Base-by-base conservation (phyloP, 2,329 filamentous ascomycete species). In the Fusarium sp. region DNA sequence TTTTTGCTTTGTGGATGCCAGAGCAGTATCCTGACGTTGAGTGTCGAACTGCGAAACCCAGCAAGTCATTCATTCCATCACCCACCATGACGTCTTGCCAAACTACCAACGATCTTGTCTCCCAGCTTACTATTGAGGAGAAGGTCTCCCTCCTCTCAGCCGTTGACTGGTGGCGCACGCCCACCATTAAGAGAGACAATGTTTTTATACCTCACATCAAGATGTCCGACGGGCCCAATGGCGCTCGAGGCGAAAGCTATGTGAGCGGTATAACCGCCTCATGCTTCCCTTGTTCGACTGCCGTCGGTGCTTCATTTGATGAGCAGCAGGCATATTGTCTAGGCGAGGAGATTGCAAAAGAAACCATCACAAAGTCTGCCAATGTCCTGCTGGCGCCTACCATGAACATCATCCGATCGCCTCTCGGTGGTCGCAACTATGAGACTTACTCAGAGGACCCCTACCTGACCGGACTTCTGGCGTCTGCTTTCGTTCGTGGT, bases 391-490 rank as follows among this genome's bases (percentile, higher is more conserved):
- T 63, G 2, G 60, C 57, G 0, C 60, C 60, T 0, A 63, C 60
- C 2, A 61, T 63, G 46, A 63, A 63, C 2, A 53, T 63, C 11
- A 63, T 63, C 4, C 24, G 60, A 5, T 63, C 60, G 3, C 60
- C 60, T 3, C 57, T 63, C 1, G 60, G 60, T 8, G 60, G 60
- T 2, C 13, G 60, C 0, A 63, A 62, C 20, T 63, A 63, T 8
- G 60, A 63, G 57, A 63, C 60, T 2, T 63, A 62, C 27, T 62
- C 57, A 4, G 60, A 63, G 5, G 60, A 63, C 10, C 60, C 60
- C 1, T 43, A 47, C 12, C 8, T 63, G 1, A 46, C 40, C 1
- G 60, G 60, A 2, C 43, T 41, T 2, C 5, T 63, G 7, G 60
- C 57, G 5, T 61, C 60, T 16, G 60, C 57, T 3, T 63, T 62